Percentiles rank a stretch among this genome's conserved stretches.
phyloP scores from a whole-genome alignment of 176 grass and related monocot species.

The Aechmea fasciata region DNA sequence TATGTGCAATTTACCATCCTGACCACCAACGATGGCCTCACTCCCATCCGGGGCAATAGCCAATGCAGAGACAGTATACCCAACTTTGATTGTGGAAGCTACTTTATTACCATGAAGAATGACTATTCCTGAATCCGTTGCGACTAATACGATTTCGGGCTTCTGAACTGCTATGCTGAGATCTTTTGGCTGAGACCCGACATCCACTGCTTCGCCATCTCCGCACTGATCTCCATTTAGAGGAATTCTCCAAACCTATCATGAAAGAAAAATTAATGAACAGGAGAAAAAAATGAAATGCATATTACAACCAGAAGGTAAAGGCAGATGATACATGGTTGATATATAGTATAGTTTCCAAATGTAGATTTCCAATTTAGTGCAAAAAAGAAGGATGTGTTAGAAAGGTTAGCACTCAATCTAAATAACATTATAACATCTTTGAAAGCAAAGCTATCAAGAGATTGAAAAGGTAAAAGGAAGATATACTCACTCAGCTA shows the following conservation, averaged over 20 bases:
- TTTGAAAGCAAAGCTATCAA: too few relatives aligned
- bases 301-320: too few relatives aligned
- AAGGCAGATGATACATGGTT: background rate
- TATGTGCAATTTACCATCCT: slow-evolving; percentile 85
- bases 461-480: too few relatives aligned
- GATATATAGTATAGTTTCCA: too few relatives aligned
- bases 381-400: too few relatives aligned
- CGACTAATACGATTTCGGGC: slow-evolving; percentile 63
- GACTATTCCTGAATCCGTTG: slow-evolving; percentile 62
- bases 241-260: slow-evolving; percentile 75
- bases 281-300: background rate
- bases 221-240: slow-evolving; percentile 73
- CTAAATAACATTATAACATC: too few relatives aligned
- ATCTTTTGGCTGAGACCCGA: slow-evolving; percentile 83
- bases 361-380: too few relatives aligned
- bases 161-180: slow-evolving; percentile 53
- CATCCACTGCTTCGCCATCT: slow-evolving; percentile 63
- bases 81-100: slow-evolving; percentile 56
- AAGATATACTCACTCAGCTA: too few relatives aligned
- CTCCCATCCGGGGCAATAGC: slow-evolving; percentile 71
- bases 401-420: too few relatives aligned
- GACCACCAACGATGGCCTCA: slow-evolving; percentile 73
- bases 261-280: slow-evolving; percentile 8
- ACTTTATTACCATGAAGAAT: slow-evolving; percentile 62
- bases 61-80: slow-evolving; percentile 57